Evolutionary conservation across 2,329 filamentous ascomycete species (phyloP), one percentile per base, ranked within the genome.

Genomic region (Chalara sp.): DNA sequence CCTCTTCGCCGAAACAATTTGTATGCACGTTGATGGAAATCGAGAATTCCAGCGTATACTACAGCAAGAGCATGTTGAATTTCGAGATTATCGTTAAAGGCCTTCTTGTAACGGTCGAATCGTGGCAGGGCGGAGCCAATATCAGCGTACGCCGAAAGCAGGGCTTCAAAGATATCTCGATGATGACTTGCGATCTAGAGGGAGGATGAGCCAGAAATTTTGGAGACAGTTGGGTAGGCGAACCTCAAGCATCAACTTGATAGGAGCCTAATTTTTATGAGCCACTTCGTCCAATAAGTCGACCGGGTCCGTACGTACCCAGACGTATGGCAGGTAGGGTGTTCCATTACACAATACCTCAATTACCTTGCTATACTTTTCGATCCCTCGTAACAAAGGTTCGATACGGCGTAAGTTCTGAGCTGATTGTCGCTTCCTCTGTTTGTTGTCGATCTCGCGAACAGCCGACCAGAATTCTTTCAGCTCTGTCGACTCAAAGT

Each of bases 1-100:
- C 51, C 41, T 40, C 50, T 35, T 32, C 54, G 35, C 30, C 65
- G 60, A 12, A 78, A 66, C 42, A 76, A 76, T 13, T 68, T 69
- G 53, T 79, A 78, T 0, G 73, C 72, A 2, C 69, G 44, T 33
- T 67, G 67, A 45, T 78, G 75, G 31, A 78, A 78, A 8, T 70
- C 53, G 0, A 78, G 59, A 13, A 78, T 75, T 8, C 75, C 70
- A 0, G 65, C 59, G 40, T 78, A 78, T 32, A 75, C 72, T 0
- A 70, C 51, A 0, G 71, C 72, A 0, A 77, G 53, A 0, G 68
- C 65, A 12, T 69, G 55, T 30, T 76, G 71, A 35, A 78, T 70
- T 0, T 69, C 60, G 0, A 52, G 31, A 6, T 72, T 60, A 0
- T 47, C 50, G 1, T 40, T 42, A 28, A 72, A 73, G 0, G 66